Base-by-base conservation (phyloP, 768 basidiomycete species). In the Xerocomellus intermedius region DNA sequence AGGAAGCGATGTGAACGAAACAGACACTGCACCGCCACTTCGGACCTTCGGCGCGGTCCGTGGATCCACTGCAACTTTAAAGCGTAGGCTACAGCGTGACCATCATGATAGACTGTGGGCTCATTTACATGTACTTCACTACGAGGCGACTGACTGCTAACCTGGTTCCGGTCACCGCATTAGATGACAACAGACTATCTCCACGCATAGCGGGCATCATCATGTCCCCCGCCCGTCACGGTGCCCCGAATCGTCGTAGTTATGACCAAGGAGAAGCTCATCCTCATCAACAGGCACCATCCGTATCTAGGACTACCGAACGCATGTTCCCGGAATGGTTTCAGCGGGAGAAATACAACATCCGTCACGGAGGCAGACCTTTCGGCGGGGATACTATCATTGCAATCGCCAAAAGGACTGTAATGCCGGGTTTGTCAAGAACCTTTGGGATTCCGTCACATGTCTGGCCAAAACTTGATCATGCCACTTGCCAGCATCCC, bases 21-120 rank as follows among this genome's bases (percentile, higher is more conserved):
- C 44, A 17, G n/a, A 42, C 3, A 12, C 17, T 9, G 35, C 61
- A 66, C 52, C 36, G 58, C 62, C 62, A 64, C 62, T 46, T 6
- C 4, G n/a, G 10, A 10, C 48, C 8, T 39, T n/a, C n/a, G n/a
- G n/a, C n/a, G n/a, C 59, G 54, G 49, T 45, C 62, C 62, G 63
- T 13, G 2, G 43, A 26, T 19, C 33, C 10, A 6, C 22, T 19
- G 3, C 21, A 38, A n/a, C 37, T 7, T 17, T 24, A 5, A 8
- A 28, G 16, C 5, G n/a, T 8, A 42, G n/a, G n/a, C n/a, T n/a
- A n/a, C n/a, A n/a, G n/a, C n/a, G n/a, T n/a, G n/a, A n/a, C 26
- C 41, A 55, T 55, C 43, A 45, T 44, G 51, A 33, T 36, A 28
- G 17, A 36, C 26, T 13, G 32, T 8, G 22, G 32, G 41, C 30